phyloP scores from a whole-genome alignment of 2,329 filamentous ascomycete species.

The Sarocladiaceae sp. region DNA sequence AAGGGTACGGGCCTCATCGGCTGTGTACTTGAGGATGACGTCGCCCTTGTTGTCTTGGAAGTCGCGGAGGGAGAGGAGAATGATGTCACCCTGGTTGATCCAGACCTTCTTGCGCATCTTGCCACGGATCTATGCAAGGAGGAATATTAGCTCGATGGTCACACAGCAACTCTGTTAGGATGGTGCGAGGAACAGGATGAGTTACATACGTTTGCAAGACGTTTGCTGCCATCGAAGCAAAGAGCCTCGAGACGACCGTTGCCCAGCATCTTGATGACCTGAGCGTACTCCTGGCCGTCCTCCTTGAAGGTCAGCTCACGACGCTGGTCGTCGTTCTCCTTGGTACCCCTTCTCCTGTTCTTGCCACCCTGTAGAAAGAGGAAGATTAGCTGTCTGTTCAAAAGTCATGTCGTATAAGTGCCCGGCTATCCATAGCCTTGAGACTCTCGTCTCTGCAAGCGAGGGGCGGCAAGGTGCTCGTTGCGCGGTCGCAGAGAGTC shows the following conservation, averaged over 20 bases:
- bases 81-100: conserved; percentile 98
- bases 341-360: conserved; percentile 97
- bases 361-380: conserved; percentile 74
- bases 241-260: conserved; percentile 90
- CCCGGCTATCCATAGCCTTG: no score
- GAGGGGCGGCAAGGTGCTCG: no score
- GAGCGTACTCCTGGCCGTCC: conserved; percentile 71
- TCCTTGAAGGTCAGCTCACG: conserved; percentile 98
- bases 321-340: conserved; percentile 99
- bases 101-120: conserved; percentile 99
- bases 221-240: conserved; percentile 79
- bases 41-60: conserved; percentile 96
- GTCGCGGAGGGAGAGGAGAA: conserved; percentile 80
- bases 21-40: conserved; percentile 93
- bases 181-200: background rate
- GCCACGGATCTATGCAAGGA: conserved; percentile 54
- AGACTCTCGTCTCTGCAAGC: background rate
- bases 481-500: conserved; percentile 3
- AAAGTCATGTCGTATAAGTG: conserved; percentile 11
- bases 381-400: conserved; percentile 17
- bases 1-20: conserved; percentile 90
- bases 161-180: conserved; percentile 32
- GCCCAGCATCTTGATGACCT: conserved; percentile 81
- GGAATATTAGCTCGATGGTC: conserved; percentile 57
- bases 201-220: conserved; percentile 34